A percentile compares a stretch with the other conserved stretches of the same genome.
These are phyloP conservation scores for Phytophthora boehmeriae DNA, from an alignment of 352 stramenopile genomes.

Conservation along the genomic window DNA sequence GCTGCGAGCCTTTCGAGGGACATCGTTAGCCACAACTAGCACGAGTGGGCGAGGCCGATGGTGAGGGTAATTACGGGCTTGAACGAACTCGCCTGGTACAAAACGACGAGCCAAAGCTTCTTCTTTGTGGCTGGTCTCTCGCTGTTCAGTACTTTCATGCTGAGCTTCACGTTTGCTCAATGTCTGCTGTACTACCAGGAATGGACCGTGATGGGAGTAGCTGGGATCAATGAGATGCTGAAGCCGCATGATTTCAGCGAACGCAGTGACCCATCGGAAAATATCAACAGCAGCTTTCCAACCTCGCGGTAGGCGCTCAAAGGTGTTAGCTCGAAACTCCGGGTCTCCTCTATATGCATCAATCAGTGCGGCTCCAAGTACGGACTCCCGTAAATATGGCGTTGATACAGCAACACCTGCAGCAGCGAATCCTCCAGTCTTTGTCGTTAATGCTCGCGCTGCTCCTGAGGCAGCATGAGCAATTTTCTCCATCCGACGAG, in stretches of 20 bases:
- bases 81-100: conserved; percentile 55
- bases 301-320: conserved; percentile 46
- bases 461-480: conserved; percentile 41
- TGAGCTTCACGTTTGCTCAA: conserved; percentile 48
- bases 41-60: conserved; percentile 62
- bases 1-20: conserved; percentile 47
- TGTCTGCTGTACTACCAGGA: conserved; percentile 44
- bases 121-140: conserved; percentile 41
- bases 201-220: conserved; percentile 4
- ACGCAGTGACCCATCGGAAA: conserved; percentile 60
- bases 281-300: conserved; percentile 59
- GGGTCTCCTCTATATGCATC: conserved; percentile 51
- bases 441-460: conserved; percentile 18
- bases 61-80: conserved; percentile 31
- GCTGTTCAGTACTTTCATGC: conserved; percentile 48
- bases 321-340: conserved; percentile 56
- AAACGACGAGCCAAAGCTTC: conserved; percentile 57
- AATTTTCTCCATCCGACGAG: conserved; percentile 63
- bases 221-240: conserved; percentile 50
- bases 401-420: conserved; percentile 28
- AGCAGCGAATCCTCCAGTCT: conserved; percentile 15
- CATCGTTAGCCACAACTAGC: conserved; percentile 70
- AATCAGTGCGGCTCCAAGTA: conserved; percentile 46
- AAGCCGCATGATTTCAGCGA: conserved; percentile 45
- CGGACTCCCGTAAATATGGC: conserved; percentile 42